Percentiles rank a stretch among this genome's conserved stretches.
phyloP scores from a whole-genome alignment of 495 filamentous ascomycete genomes.

The Trichoderma erinaceum region DNA sequence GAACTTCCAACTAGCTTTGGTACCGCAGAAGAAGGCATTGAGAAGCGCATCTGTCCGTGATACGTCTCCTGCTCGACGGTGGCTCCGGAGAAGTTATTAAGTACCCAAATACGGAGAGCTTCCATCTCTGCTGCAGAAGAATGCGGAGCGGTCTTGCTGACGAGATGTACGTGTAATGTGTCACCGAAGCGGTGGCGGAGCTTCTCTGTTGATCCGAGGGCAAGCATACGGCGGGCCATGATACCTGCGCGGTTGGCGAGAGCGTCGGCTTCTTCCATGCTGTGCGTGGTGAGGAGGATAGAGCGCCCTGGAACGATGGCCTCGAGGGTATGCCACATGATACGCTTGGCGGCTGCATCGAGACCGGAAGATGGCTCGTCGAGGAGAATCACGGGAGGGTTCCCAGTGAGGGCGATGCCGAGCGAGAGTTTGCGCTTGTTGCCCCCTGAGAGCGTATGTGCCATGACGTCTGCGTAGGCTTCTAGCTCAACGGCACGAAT shows the following conservation, averaged over 20 bases:
- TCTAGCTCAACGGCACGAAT: conserved; percentile 45
- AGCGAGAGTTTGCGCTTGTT: conserved; percentile 62
- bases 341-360: conserved; percentile 58
- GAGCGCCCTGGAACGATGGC: conserved; percentile 44
- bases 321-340: conserved; percentile 55
- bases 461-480: conserved; percentile 46
- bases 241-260: conserved; percentile 57
- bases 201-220: conserved; percentile 50
- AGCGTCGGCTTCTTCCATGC: conserved; percentile 64
- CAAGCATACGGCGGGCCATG: conserved; percentile 53
- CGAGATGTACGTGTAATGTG: conserved; percentile 54
- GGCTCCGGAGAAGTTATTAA: conserved; percentile 46
- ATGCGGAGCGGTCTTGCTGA: conserved; percentile 57
- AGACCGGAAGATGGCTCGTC: conserved; percentile 59
- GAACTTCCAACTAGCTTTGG: not conserved
- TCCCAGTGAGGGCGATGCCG: conserved; percentile 60
- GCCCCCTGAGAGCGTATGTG: conserved; percentile 55
- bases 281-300: conserved; percentile 56
- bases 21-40: conserved; percentile 42
- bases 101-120: conserved; percentile 50
- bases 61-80: conserved; percentile 56
- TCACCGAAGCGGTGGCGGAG: conserved; percentile 49
- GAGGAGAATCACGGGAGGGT: conserved; percentile 57
- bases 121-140: conserved; percentile 55
- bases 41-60: conserved; percentile 67